Evolutionary conservation across 768 basidiomycete species (phyloP), one percentile per base, ranked within the genome.

Genomic region (Cubamyces lactineus): DNA sequence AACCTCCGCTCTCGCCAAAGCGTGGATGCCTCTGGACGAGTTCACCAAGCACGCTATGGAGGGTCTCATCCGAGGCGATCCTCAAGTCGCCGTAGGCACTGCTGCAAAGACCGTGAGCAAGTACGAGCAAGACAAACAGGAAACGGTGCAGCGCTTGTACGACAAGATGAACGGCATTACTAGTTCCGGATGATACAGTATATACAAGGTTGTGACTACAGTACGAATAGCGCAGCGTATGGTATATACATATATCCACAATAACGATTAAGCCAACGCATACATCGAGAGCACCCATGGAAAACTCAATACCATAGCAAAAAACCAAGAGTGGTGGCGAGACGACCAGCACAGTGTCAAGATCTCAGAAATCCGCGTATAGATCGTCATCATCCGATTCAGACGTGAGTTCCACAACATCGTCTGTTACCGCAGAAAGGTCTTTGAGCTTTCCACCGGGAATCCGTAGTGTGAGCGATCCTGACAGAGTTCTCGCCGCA

Each of bases 21-120:
- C 78, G 50, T 86, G 82, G 84, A 82, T 86, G 80, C 80, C 82
- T 0, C 69, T 83, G 23, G 77, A 77, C 43, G 74, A 80, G 57
- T 86, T 79, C 64, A 82, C 77, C 6, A 71, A 75, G 56, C 61
- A 70, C 19, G 70, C 75, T 0, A 71, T 82, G 69, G 75, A 74
- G 11, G 76, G 77, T 7, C 72, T 82, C n/a, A 57, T 65, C 17
- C 71, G 72, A 21, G 79, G 77, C 9, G 75, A 78, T 34, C 17
- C 57, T 4, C 64, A 74, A 13, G 71, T 78, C 42, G 61, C 71
- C 11, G 66, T 70, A 16, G 76, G 76, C 16, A 17, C 34, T 17
- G 51, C 65, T 2, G 56, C 52, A 1, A 52, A 58, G 16, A 39
- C 41, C 1, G 69, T 70, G 63, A 61, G 72, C 30, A 64, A 62